Conservation (phyloP, 768 basidiomycete species). For the Suillus decipiens region DNA sequence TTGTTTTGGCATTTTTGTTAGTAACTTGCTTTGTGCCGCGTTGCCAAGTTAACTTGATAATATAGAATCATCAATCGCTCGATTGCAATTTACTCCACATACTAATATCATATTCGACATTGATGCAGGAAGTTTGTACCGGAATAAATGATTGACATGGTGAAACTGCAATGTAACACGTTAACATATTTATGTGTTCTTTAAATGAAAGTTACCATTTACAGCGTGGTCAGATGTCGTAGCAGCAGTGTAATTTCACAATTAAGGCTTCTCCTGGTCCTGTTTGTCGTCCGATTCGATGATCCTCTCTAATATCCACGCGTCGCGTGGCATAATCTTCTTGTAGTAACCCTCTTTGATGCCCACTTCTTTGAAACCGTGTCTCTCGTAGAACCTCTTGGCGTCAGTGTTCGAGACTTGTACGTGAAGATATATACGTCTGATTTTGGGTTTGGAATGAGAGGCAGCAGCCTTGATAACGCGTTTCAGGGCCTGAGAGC, state of each 20-base stretch:
- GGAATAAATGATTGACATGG: background rate
- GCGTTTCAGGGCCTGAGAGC: slow-evolving; percentile 69
- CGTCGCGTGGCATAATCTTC: slow-evolving; percentile 80
- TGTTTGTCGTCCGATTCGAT: slow-evolving; percentile 29
- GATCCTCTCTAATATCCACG: slow-evolving; percentile 81
- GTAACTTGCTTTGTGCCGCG: background rate
- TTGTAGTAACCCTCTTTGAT: slow-evolving; percentile 83
- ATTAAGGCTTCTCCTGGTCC: background rate
- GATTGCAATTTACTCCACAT: slow-evolving; percentile 9
- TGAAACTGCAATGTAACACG: slow-evolving; percentile 9
- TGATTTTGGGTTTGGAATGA: slow-evolving; percentile 61
- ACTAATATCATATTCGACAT: slow-evolving; percentile 8
- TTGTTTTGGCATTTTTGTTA: slow-evolving; percentile 1
- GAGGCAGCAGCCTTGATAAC: slow-evolving; percentile 64
- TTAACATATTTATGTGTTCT: background rate
- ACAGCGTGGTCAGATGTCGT: background rate
- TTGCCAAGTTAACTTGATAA: slow-evolving; percentile 7
- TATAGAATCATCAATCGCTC: slow-evolving; percentile 7
- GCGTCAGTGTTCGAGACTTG: slow-evolving; percentile 80
- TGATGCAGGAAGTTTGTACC: slow-evolving; percentile 2
- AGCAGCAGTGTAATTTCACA: background rate
- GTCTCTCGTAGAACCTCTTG: slow-evolving; percentile 79
- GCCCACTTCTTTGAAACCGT: slow-evolving; percentile 73
- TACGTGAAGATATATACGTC: slow-evolving; percentile 80
- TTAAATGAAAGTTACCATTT: slow-evolving; percentile 5